Conservation (phyloP, 192 early-diverging fungal genomes). For the Backusella tarrabulga region DNA sequence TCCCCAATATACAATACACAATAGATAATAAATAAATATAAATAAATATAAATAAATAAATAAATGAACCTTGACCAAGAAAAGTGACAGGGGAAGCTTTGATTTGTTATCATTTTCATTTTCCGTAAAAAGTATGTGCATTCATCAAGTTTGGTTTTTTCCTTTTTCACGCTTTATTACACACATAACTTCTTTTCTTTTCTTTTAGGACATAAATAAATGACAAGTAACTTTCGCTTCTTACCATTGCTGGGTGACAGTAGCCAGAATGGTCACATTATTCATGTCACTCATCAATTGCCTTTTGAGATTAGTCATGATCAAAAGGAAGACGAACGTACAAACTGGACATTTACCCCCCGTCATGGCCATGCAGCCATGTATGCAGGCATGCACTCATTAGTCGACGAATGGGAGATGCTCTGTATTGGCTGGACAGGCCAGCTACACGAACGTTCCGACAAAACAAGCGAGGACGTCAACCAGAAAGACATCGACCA, state of each 20-base stretch:
- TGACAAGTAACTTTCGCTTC: neutral
- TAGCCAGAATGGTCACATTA: slow-evolving; percentile 34
- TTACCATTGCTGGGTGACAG: neutral
- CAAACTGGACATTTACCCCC: slow-evolving; percentile 26
- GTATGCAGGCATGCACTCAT: slow-evolving; percentile 80
- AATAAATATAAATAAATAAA: neutral
- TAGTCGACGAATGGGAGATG: slow-evolving; percentile 58
- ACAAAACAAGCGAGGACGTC: neutral
- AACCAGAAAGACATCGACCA: neutral
- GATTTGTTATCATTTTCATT: neutral
- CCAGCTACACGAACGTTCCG: slow-evolving; percentile 56
- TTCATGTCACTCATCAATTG: slow-evolving; percentile 56
- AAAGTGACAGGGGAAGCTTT: neutral
- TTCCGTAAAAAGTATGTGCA: neutral
- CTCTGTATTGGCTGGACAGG: slow-evolving; percentile 80
- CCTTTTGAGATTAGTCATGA: slow-evolving; percentile 42
- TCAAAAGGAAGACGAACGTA: slow-evolving; percentile 18
- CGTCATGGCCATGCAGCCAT: slow-evolving; percentile 87
- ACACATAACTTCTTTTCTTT: neutral
- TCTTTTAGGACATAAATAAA: neutral
- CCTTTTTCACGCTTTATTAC: neutral
- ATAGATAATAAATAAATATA: neutral
- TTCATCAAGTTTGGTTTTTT: neutral
- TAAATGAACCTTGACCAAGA: neutral
- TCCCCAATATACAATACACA: neutral